Evolutionary conservation across 805 yeast genomes (phyloP).

Genomic region (Candida peoriensis): DNA sequence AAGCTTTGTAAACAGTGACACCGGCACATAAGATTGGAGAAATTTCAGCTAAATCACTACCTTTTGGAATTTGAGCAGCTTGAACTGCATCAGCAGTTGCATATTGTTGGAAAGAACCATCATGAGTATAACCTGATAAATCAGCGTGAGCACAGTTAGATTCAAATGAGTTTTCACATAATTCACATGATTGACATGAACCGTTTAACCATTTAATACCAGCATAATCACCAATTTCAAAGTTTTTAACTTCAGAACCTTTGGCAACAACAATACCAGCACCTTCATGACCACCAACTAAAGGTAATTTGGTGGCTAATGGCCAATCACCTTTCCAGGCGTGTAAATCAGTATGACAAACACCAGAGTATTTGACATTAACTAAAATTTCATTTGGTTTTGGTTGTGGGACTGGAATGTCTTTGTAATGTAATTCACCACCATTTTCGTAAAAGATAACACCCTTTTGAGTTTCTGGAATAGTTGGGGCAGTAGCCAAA

Average conservation of each 20-base stretch:
- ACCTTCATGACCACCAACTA: constrained; percentile 61
- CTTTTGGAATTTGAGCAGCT: constrained; percentile 68
- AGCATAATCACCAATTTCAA: constrained; percentile 52
- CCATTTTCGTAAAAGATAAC: constrained; percentile 42
- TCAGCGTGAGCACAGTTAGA: constrained; percentile 59
- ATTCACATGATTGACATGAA: constrained; percentile 52
- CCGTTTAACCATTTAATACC: constrained; percentile 60
- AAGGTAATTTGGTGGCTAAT: constrained; percentile 43
- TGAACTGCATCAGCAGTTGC: constrained; percentile 79
- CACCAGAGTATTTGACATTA: constrained; percentile 55
- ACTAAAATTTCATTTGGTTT: constrained; percentile 48
- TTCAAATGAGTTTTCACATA: constrained; percentile 44
- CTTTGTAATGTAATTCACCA: constrained; percentile 40
- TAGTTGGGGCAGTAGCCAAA: constrained; percentile 8
- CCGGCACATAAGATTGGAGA: constrained; percentile 87
- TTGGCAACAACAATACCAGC: constrained; percentile 55
- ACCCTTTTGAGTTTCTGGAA: constrained; percentile 45
- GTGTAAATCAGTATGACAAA: constrained; percentile 57
- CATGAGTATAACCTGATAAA: constrained; percentile 81
- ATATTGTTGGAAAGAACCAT: constrained; percentile 83
- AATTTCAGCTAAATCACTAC: constrained; percentile 60
- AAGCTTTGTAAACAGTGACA: constrained; percentile 80
- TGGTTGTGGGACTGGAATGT: constrained; percentile 49
- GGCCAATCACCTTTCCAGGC: constrained; percentile 66
- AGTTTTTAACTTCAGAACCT: constrained; percentile 47